Percentiles rank a stretch among this genome's conserved stretches.
Evolutionary conservation across 257 asterid species (phyloP).

Genomic region (Ocimum tenuiflorum): DNA sequence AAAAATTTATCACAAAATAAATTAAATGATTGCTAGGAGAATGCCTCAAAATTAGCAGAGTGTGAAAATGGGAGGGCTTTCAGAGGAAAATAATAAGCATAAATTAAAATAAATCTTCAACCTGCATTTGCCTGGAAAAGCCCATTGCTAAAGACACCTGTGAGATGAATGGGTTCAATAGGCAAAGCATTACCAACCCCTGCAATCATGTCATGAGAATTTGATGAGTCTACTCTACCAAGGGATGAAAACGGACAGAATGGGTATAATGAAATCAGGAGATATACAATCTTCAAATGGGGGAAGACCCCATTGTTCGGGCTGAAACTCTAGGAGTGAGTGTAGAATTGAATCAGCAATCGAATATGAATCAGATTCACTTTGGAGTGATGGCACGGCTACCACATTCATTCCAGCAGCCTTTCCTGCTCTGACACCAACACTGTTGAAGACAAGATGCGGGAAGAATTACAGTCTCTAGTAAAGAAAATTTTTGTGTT

Average conservation of each 20-base stretch:
- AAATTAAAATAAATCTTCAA: constrained; percentile 25
- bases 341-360: constrained; percentile 64
- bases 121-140: constrained; percentile 53
- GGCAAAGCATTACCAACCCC: constrained; percentile 63
- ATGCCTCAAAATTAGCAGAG: too few relatives aligned
- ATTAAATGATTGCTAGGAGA: too few relatives aligned
- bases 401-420: constrained; percentile 87
- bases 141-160: constrained; percentile 43
- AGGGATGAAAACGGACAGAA: constrained; percentile 9
- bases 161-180: constrained; percentile 50
- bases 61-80: too few relatives aligned
- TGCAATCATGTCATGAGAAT: constrained; percentile 29
- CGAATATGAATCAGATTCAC: constrained; percentile 46
- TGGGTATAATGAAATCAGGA: background rate
- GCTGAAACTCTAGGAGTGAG: constrained; percentile 64
- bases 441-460: constrained; percentile 37
- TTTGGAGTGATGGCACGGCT: constrained; percentile 75
- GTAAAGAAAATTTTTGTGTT: background rate
- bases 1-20: too few relatives aligned
- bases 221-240: background rate
- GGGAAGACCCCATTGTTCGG: constrained; percentile 89
- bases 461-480: background rate
- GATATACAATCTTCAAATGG: constrained; percentile 61
- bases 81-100: too few relatives aligned
- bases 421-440: constrained; percentile 81